Evolutionary conservation across 2,329 filamentous ascomycete genomes (phyloP), one percentile per base, ranked within the genome.

Genomic region (Fonsecaea nubica): DNA sequence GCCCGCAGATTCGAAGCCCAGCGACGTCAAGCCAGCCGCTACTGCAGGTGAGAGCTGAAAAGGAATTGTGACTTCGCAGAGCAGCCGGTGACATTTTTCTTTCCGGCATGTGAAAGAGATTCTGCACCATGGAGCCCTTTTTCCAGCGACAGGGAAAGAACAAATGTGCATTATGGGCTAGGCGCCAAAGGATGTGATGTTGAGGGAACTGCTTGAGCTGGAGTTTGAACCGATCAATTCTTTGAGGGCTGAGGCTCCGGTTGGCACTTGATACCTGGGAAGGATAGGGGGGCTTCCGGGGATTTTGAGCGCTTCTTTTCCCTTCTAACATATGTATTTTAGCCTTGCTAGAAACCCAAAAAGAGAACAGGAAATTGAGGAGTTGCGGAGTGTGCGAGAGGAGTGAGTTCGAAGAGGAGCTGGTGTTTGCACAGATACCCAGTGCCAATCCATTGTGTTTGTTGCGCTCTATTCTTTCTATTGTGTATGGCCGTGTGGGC

Each of bases 1-100:
- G 45, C 74, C 77, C 2, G 74, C 74, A 12, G 74, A 75, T 53
- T 74, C 78, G 64, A 80, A 80, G 72, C 75, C 77, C 30, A 71
- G 72, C 13, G 72, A 76, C 7, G 75, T 76, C 4, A 71, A 69
- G 58, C 63, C 69, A 36, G 59, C 63, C 36, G 40, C 65, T n/a
- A 35, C 63, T 15, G 48, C 65, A 45, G 63, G 63, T 6, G 68
- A 70, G 33, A 69, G 52, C 42, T 69, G 62, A 66, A 56, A 21
- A n/a, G 30, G 33, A 12, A 54, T 59, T 64, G 62, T 25, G 45
- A 18, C 6, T 15, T 35, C 15, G 42, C 8, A 10, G 45, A 61
- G 2, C 58, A 65, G 55, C 18, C 53, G 21, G 36, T 25, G 45
- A 36, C 36, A 30, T 18, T 54, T 60, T 58, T 40, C 25, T 25